Percentiles rank a stretch among this genome's conserved stretches.
Evolutionary conservation across 495 filamentous ascomycete genomes (phyloP).

Genomic region (Melanomma pulvis-pyrius): DNA sequence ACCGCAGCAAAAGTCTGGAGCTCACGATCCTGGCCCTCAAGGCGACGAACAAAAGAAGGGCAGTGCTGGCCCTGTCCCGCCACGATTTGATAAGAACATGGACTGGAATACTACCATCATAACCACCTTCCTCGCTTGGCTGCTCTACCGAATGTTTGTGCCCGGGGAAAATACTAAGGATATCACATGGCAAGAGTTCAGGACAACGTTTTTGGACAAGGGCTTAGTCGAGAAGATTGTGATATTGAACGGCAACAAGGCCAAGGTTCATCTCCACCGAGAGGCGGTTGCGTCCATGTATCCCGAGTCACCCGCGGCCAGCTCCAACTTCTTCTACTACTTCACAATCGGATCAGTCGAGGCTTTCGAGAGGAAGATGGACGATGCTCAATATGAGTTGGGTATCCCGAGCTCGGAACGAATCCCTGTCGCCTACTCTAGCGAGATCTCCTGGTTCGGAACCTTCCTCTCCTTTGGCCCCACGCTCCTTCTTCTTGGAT

Average conservation of each 20-base stretch:
- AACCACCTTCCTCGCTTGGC: constrained; percentile 62
- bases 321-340: constrained; percentile 78
- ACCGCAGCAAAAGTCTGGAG: constrained; percentile 46
- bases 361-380: constrained; percentile 83
- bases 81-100: constrained; percentile 53
- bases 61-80: constrained; percentile 42
- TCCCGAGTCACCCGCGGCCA: constrained; percentile 75
- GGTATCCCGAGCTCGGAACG: constrained; percentile 80
- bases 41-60: constrained; percentile 43
- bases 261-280: constrained; percentile 81
- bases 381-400: constrained; percentile 83
- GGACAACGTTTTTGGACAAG: constrained; percentile 89
- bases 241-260: constrained; percentile 70
- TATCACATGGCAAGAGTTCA: constrained; percentile 97
- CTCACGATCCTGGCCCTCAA: constrained; percentile 44
- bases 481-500: constrained; percentile 79
- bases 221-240: constrained; percentile 92
- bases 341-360: constrained; percentile 96
- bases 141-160: constrained; percentile 61
- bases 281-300: constrained; percentile 77
- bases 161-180: constrained; percentile 71
- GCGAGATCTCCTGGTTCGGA: constrained; percentile 67
- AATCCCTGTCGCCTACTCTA: constrained; percentile 87
- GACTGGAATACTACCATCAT: constrained; percentile 61
- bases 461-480: constrained; percentile 77